Conservation (phyloP, 2,329 filamentous ascomycete genomes). For the Aureobasidium sp. region DNA sequence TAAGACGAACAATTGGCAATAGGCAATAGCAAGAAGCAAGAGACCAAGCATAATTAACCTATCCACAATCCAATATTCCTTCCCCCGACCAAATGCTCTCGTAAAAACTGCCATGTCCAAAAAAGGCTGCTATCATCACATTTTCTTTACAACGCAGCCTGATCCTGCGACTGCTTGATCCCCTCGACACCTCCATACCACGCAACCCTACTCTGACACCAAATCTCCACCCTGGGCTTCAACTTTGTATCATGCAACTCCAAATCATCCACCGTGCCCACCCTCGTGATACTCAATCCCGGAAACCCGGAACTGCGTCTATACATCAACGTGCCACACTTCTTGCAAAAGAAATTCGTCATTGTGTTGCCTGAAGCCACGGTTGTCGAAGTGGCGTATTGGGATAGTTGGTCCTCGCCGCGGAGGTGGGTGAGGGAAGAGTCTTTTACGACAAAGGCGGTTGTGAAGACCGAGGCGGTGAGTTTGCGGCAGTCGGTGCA, state of each 20-base stretch:
- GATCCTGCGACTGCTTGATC: constrained; percentile 17
- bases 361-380: constrained; percentile 43
- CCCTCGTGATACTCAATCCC: constrained; percentile 41
- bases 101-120: neutral
- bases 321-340: constrained; percentile 55
- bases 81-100: too few relatives aligned
- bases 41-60: neutral
- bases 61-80: neutral
- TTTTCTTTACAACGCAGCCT: neutral
- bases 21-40: too few relatives aligned
- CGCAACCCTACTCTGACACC: constrained; percentile 41
- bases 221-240: constrained; percentile 47
- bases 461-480: constrained; percentile 54
- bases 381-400: constrained; percentile 39
- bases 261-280: constrained; percentile 57
- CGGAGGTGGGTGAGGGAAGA: constrained; percentile 41
- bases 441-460: constrained; percentile 47
- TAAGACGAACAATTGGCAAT: too few relatives aligned
- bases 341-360: constrained; percentile 54
- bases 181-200: constrained; percentile 41
- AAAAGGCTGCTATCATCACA: neutral
- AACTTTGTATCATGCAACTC: constrained; percentile 48
- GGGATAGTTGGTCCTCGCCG: constrained; percentile 43
- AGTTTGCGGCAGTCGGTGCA: constrained; percentile 55
- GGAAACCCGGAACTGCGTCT: constrained; percentile 40